Evolutionary conservation across 495 filamentous ascomycete species (phyloP).

Genomic region (Aspergillus baeticus): DNA sequence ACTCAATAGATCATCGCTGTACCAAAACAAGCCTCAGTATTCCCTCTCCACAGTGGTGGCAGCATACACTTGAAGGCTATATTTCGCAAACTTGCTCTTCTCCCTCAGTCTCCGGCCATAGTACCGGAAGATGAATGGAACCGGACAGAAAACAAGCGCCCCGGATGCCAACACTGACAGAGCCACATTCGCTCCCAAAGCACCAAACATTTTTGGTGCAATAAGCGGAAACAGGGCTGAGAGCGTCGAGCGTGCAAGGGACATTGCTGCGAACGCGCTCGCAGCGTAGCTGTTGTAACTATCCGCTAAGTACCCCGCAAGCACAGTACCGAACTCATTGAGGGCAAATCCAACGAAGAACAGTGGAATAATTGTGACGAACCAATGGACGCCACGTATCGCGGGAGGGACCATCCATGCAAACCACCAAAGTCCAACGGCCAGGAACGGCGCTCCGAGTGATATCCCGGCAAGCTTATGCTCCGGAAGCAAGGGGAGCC

Average conservation of each 20-base stretch:
- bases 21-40: neutral
- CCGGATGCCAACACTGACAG: constrained; percentile 44
- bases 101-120: constrained; percentile 43
- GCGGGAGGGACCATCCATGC: constrained; percentile 51
- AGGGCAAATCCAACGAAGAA: constrained; percentile 48
- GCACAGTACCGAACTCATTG: constrained; percentile 48
- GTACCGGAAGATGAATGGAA: constrained; percentile 41
- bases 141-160: constrained; percentile 44
- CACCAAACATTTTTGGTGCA: constrained; percentile 41
- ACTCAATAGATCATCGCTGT: neutral
- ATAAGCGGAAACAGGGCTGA: constrained; percentile 49
- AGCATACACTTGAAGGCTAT: constrained; percentile 39
- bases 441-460: constrained; percentile 45
- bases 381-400: constrained; percentile 33
- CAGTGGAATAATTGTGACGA: constrained; percentile 40
- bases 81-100: constrained; percentile 46
- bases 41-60: constrained; percentile 23
- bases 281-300: constrained; percentile 51
- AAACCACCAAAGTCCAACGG: constrained; percentile 50
- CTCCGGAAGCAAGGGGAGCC: constrained; percentile 39
- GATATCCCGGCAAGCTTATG: constrained; percentile 49
- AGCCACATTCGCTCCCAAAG: constrained; percentile 43
- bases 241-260: constrained; percentile 42
- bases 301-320: constrained; percentile 54
- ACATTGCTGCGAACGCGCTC: constrained; percentile 49